A percentile compares a stretch with the other conserved stretches of the same genome.
Evolutionary conservation across 2,329 filamentous ascomycete genomes (phyloP).

Genomic region (Stromatinia cepivora): DNA sequence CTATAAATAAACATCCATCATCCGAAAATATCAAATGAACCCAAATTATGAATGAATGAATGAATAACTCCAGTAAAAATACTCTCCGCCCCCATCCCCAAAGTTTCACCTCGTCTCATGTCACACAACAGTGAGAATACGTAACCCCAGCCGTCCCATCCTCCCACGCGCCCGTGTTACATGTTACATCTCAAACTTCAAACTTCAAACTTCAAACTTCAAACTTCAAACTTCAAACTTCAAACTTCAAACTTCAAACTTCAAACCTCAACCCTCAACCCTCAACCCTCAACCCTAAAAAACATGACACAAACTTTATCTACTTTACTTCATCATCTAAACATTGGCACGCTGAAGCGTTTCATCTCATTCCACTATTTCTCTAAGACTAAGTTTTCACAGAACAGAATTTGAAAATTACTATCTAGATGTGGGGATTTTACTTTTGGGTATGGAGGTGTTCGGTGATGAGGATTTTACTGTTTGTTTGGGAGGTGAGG

Average conservation of each 20-base stretch:
- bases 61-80: too few relatives aligned
- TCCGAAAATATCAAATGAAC: too few relatives aligned
- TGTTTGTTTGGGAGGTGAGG: too few relatives aligned
- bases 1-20: neutral
- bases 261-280: neutral
- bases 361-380: neutral
- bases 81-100: neutral
- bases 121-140: neutral
- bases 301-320: neutral
- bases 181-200: neutral
- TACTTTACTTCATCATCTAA: neutral
- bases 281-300: neutral
- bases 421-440: neutral
- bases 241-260: neutral
- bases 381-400: too few relatives aligned
- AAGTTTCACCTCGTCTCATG: conserved; percentile 8
- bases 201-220: neutral
- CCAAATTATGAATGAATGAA: neutral
- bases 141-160: conserved; percentile 1
- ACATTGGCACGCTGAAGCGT: neutral
- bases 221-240: neutral
- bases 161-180: neutral
- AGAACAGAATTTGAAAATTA: neutral
- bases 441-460: too few relatives aligned
- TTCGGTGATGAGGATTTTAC: too few relatives aligned